phyloP scores from a whole-genome alignment of 2,329 filamentous ascomycete species.

The Nothophoma quercina region DNA sequence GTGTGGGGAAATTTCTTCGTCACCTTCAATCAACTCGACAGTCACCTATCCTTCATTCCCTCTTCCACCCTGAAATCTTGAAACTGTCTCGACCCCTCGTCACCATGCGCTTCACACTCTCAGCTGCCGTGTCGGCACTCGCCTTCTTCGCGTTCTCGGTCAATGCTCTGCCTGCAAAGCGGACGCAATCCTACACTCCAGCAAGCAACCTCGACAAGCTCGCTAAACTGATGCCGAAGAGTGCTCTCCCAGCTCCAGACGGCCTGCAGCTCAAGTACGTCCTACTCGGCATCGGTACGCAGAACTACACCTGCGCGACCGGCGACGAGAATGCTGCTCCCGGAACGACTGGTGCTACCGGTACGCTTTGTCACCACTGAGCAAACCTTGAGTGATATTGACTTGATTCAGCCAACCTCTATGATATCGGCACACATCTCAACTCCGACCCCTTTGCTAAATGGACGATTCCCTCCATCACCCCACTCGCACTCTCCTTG shows the following conservation, averaged over 20 bases:
- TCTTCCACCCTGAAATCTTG: not conserved
- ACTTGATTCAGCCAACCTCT: slow-evolving; percentile 42
- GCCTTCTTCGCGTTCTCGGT: slow-evolving; percentile 28
- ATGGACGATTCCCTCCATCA: slow-evolving; percentile 44
- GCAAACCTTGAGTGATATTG: not conserved
- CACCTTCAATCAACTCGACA: slow-evolving; percentile 1
- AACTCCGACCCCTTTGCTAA: slow-evolving; percentile 38
- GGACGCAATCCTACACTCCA: slow-evolving; percentile 20
- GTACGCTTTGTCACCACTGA: slow-evolving; percentile 24
- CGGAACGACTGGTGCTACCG: slow-evolving; percentile 43
- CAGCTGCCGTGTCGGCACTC: slow-evolving; percentile 31
- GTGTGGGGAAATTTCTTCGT: slow-evolving; percentile 7
- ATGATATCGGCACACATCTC: slow-evolving; percentile 45
- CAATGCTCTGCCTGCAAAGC: slow-evolving; percentile 24
- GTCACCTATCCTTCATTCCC: not conserved
- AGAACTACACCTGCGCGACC: slow-evolving; percentile 59
- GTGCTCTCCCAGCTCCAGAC: slow-evolving; percentile 38
- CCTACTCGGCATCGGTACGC: slow-evolving; percentile 59
- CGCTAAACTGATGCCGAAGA: slow-evolving; percentile 37
- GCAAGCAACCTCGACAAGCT: slow-evolving; percentile 35
- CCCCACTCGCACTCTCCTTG: slow-evolving; percentile 44
- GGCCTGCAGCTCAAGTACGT: slow-evolving; percentile 54
- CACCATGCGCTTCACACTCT: slow-evolving; percentile 42
- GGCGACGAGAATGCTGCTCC: slow-evolving; percentile 35
- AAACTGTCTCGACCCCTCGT: not conserved